Evolutionary conservation across 495 filamentous ascomycete species (phyloP), one percentile per base, ranked within the genome.

Genomic region (Acidiella bohemica): DNA sequence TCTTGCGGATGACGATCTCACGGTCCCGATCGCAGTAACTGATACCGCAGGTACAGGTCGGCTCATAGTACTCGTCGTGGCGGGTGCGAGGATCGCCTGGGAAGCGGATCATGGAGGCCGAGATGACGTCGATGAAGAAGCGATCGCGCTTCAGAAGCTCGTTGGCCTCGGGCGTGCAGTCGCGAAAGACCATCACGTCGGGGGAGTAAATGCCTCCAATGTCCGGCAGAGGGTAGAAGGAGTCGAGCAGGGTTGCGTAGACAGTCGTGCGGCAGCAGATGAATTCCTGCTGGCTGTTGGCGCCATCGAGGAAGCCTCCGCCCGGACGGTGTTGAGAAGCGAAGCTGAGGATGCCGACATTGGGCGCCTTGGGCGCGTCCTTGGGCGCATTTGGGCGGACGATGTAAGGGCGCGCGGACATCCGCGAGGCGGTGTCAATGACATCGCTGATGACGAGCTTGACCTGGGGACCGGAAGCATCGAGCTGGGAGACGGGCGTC

Each of bases 361-460:
- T 62, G 4, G 43, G 46, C 14, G 44, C 25, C 19, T 51, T 39
- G 12, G 41, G 14, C 4, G 6, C 6, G 18, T 31, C n/a, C 32
- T 41, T 48, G 18, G 44, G 23, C 1, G 40, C 41, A 5, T 39
- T 29, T 1, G 51, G 36, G 2, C 39, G 40, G 4, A 24, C 17
- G 14, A 23, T 20, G 33, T 30, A 29, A 37, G 32, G 31, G 48
- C 35, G 66, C 51, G 22, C 60, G 51, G 11, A 50, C 36, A 36
- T 54, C 47, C 31, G 60, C 9, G 42, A 13, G 13, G 48, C 70
- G 13, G 67, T 70, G 0, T 56, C 46, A 14, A 74, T 56, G 11
- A 68, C 67, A 50, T 72, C 70, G 10, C 53, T 50, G n/a, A 54
- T 47, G 26, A 53, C 36, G 10, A 72, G 45, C n/a, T 59, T 49